Evolutionary conservation across 2,329 filamentous ascomycete genomes (phyloP), one percentile per base, ranked within the genome.

Genomic region (Trichophyton rubrum): DNA sequence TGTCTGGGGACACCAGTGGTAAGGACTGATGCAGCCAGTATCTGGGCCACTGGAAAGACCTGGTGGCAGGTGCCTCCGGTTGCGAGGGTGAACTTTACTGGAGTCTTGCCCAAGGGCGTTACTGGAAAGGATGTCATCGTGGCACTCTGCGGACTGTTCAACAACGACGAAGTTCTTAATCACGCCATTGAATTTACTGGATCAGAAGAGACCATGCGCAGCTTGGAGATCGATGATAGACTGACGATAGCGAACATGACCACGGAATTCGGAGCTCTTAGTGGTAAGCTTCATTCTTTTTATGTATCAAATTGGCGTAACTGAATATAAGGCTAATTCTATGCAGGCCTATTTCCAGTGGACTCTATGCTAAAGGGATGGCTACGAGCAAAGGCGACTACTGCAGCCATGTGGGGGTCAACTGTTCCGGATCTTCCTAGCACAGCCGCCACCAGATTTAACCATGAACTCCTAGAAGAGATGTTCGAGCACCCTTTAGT

Each of bases 121-220:
- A 90, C 87, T 0, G 92, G 90, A 33, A 97, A 99, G 74, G 93
- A 97, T 72, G 88, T 96, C 11, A 97, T 97, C 65, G 82, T 96
- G 27, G 89, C 90, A 0, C 80, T 97, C 0, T 95, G 89, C 66
- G 89, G 88, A 0, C 75, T 96, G 0, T 95, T 97, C 77, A 88
- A 88, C 74, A 84, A 87, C 59, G 87, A 90, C 66, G 89, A 96
- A 51, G 92, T 96, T 0, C 79, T 96, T 13, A 97, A 97, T 75
- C 90, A 96, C 70, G 85, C 85, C 3, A 85, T 97, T 62, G 92
- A 97, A 69, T 96, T 96, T 68, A 85, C 84, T 0, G 92, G 91
- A 11, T 85, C 85, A 0, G 84, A 89, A 64, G 80, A 90, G 70
- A 95, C 90, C 0, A 82, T 93, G 79, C 69, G 75, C 49, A 90